Conservation (phyloP, 371 early-diverging fungal species). For the Lichtheimia ramosa region DNA sequence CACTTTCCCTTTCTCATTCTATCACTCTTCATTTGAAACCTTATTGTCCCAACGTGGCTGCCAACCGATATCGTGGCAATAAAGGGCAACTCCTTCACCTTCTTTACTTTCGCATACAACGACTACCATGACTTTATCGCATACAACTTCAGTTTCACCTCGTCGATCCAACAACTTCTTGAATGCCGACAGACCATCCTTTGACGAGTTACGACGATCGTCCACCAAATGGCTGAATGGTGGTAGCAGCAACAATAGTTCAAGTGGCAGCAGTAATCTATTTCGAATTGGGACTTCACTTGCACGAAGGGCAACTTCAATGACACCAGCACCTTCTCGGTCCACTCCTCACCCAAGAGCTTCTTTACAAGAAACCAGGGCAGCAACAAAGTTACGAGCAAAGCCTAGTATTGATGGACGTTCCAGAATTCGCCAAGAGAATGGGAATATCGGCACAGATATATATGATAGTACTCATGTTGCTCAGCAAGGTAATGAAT, state of each 20-base stretch:
- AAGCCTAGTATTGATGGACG: not conserved
- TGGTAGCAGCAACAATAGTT: not conserved
- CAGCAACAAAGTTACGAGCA: conserved; percentile 1
- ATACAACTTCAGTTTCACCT: too few relatives aligned
- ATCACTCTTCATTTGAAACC: too few relatives aligned
- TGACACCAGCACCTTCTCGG: conserved; percentile 1
- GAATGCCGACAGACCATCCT: not conserved
- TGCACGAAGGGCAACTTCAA: not conserved
- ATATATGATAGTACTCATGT: not conserved
- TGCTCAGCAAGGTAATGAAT: not conserved
- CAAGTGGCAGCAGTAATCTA: not conserved
- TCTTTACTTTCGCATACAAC: conserved; percentile 1
- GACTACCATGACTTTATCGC: too few relatives aligned
- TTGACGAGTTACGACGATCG: not conserved
- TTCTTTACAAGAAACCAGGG: conserved; percentile 1
- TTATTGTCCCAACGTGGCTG: too few relatives aligned
- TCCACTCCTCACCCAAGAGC: not conserved
- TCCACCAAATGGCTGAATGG: not conserved
- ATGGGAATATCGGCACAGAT: not conserved
- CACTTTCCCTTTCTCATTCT: not conserved
- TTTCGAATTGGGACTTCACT: conserved; percentile 1
- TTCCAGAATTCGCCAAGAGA: not conserved
- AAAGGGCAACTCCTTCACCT: not conserved
- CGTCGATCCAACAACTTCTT: not conserved
- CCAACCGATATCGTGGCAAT: too few relatives aligned